Evolutionary conservation across 306 rosid genomes (phyloP).

Genomic region (Spatholobus suberectus): DNA sequence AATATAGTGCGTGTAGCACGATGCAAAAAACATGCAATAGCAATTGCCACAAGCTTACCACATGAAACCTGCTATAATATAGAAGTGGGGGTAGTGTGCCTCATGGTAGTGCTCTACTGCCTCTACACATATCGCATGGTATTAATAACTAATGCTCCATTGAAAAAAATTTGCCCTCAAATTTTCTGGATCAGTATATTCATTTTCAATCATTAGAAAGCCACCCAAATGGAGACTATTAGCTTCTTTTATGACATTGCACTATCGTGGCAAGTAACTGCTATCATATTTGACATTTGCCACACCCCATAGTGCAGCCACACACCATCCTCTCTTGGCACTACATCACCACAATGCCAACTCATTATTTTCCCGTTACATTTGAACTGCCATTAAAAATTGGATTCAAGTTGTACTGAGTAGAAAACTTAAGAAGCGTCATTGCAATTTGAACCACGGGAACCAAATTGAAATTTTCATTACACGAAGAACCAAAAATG

Average conservation of each 20-base stretch:
- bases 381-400: background rate
- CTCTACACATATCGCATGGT: background rate
- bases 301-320: background rate
- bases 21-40: background rate
- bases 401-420: background rate
- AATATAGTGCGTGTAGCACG: constrained; percentile 10
- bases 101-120: background rate
- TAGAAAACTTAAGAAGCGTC: constrained; percentile 24
- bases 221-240: constrained; percentile 11
- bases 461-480: constrained; percentile 20
- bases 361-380: constrained; percentile 9
- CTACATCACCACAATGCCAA: background rate
- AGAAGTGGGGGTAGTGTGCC: constrained; percentile 7
- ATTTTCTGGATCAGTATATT: background rate
- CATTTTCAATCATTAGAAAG: constrained; percentile 4
- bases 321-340: background rate
- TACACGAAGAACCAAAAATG: constrained; percentile 22
- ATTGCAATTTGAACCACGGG: background rate
- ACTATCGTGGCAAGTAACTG: background rate
- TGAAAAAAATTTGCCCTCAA: background rate
- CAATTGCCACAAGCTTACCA: background rate
- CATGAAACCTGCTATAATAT: background rate
- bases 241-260: constrained; percentile 5
- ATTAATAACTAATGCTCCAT: background rate
- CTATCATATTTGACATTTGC: background rate